phyloP scores from a whole-genome alignment of 208 protist genomes.

The Leishmania lainsoni region DNA sequence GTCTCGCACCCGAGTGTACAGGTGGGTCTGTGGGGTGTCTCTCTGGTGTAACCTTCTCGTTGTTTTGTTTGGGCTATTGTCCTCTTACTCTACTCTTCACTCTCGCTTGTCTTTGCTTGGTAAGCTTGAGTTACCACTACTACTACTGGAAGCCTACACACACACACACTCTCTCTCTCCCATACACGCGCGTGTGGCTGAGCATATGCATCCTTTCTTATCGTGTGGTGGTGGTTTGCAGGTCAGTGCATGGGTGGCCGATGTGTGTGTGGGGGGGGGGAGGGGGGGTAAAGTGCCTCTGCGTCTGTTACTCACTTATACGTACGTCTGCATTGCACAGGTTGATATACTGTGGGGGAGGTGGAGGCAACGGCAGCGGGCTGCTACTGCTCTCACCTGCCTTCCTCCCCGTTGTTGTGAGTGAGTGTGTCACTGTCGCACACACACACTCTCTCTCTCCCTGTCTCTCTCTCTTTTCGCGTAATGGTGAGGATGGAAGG shows the following conservation, averaged over 20 bases:
- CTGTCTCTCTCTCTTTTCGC: no score
- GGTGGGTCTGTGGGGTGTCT: background rate
- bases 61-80: constrained; percentile 6
- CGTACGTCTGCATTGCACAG: no score
- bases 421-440: background rate
- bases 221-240: background rate
- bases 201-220: constrained; percentile 3
- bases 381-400: background rate
- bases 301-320: no score
- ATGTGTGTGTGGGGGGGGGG: no score
- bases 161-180: background rate
- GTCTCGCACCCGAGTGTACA: background rate
- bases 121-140: background rate
- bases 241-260: no score
- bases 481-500: background rate
- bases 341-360: no score
- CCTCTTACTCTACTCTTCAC: constrained; percentile 1
- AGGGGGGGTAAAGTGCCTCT: no score
- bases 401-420: background rate
- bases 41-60: background rate
- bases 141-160: background rate
- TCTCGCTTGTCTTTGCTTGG: constrained; percentile 11
- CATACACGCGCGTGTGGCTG: background rate
- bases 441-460: no score
- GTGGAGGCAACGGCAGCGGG: no score